Conservation (phyloP, 2,329 filamentous ascomycete genomes). For the Dryadomyces sulphureus region DNA sequence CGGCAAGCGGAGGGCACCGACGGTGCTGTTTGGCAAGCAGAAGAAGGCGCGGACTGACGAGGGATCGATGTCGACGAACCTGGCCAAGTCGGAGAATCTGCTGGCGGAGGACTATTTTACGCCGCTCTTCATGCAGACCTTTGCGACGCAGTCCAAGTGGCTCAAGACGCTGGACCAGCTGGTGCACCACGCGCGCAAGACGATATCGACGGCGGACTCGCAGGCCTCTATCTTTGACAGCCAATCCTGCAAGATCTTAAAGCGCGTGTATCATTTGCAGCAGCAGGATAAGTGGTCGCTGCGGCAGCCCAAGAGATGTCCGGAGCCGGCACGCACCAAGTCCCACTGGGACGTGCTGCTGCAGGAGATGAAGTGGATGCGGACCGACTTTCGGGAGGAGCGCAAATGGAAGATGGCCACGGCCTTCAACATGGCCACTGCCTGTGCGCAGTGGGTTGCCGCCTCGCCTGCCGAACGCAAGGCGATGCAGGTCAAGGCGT, state of each 20-base stretch:
- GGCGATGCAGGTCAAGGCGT: conserved; percentile 50
- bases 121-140: conserved; percentile 44
- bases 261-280: conserved; percentile 79
- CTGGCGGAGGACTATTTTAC: conserved; percentile 50
- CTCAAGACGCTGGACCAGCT: conserved; percentile 56
- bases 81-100: conserved; percentile 38
- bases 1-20: conserved; percentile 9
- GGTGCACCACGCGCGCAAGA: conserved; percentile 74
- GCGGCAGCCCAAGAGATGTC: conserved; percentile 70
- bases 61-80: conserved; percentile 17
- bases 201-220: conserved; percentile 71
- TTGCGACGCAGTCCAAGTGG: conserved; percentile 38
- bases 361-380: conserved; percentile 94
- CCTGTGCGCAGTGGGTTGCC: conserved; percentile 70
- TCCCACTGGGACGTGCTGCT: conserved; percentile 79
- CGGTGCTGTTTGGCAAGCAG: conserved; percentile 17
- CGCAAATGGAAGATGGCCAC: conserved; percentile 81
- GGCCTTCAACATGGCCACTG: conserved; percentile 65
- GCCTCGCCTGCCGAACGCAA: conserved; percentile 48
- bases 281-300: conserved; percentile 87
- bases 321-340: conserved; percentile 62
- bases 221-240: conserved; percentile 72
- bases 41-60: conserved; percentile 27
- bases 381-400: conserved; percentile 88
- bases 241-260: conserved; percentile 74